Percentiles rank a stretch among this genome's conserved stretches.
Evolutionary conservation across 1,284 basidiomycete genomes (phyloP).

Genomic region (Schizopora paradoxa): DNA sequence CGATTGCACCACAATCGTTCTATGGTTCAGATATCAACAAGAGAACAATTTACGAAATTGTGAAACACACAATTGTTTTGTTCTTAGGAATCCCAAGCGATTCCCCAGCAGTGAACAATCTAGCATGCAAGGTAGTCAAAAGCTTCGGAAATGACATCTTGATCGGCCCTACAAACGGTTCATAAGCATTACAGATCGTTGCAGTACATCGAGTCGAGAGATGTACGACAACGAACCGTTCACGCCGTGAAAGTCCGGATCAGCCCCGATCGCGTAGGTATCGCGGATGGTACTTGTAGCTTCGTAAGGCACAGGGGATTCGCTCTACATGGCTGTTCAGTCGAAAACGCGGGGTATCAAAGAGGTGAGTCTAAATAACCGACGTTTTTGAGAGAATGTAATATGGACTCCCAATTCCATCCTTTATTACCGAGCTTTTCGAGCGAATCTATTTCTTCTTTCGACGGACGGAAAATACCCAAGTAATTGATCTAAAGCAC

Average conservation of each 20-base stretch:
- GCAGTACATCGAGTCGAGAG: too few species aligned
- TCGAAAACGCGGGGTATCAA: not conserved
- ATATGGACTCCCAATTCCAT: constrained; percentile 17
- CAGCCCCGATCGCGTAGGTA: not conserved
- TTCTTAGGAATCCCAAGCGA: constrained; percentile 8
- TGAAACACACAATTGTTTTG: constrained; percentile 4
- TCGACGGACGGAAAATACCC: constrained; percentile 7
- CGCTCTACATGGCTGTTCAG: constrained; percentile 1
- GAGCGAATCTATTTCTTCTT: constrained; percentile 10
- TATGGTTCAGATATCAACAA: not conserved
- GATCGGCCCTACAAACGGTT: not conserved
- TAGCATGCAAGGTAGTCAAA: not conserved
- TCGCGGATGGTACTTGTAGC: too few species aligned
- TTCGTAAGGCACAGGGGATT: not conserved
- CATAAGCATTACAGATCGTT: not conserved
- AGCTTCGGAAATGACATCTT: constrained; percentile 2
- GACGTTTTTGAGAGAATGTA: constrained; percentile 13
- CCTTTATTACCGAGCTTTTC: constrained; percentile 18
- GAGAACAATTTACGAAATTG: not conserved
- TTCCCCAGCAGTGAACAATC: not conserved
- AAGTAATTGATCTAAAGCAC: constrained; percentile 10
- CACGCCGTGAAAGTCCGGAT: constrained; percentile 2
- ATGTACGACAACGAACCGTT: too few species aligned
- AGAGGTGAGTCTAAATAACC: not conserved
- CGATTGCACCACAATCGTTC: constrained; percentile 1